These are phyloP conservation scores for Arabidopsis thaliana DNA, from an alignment of 345 rosid species.

Conservation along the genomic window DNA sequence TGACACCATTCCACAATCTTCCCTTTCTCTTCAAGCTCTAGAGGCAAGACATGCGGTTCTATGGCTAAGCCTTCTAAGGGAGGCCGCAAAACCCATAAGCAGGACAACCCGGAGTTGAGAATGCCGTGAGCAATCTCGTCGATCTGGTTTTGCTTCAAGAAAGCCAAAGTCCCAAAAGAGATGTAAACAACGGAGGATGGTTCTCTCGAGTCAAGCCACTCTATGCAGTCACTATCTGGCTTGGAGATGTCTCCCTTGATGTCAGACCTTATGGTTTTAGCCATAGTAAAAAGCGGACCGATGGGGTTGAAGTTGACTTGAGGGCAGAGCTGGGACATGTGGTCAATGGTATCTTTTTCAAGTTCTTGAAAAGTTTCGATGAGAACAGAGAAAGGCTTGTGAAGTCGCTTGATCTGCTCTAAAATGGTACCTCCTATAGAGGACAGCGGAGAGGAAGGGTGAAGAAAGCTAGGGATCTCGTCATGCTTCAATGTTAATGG, in stretches of 20 bases:
- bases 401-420: constrained; percentile 57
- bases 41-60: constrained; percentile 9
- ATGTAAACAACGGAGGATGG: constrained; percentile 51
- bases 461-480: constrained; percentile 80
- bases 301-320: constrained; percentile 48
- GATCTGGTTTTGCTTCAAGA: constrained; percentile 40
- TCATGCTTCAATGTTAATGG: constrained; percentile 60
- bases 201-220: constrained; percentile 54
- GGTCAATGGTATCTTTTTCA: constrained; percentile 63
- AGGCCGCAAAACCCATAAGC: constrained; percentile 37
- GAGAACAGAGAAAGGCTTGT: constrained; percentile 62
- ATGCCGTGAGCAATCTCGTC: constrained; percentile 47
- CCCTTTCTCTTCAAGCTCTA: constrained; percentile 12
- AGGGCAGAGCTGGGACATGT: constrained; percentile 62
- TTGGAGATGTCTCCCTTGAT: constrained; percentile 51
- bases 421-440: constrained; percentile 50
- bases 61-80: background rate
- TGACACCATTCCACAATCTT: constrained; percentile 39
- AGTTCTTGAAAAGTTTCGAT: constrained; percentile 72
- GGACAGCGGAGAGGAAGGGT: constrained; percentile 51
- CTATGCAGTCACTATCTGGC: constrained; percentile 53
- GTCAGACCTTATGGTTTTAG: constrained; percentile 42
- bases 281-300: constrained; percentile 71
- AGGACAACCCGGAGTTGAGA: constrained; percentile 13
- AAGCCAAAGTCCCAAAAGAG: constrained; percentile 53